phyloP scores from a whole-genome alignment of 495 filamentous ascomycete species.

The Neurospora sp. region DNA sequence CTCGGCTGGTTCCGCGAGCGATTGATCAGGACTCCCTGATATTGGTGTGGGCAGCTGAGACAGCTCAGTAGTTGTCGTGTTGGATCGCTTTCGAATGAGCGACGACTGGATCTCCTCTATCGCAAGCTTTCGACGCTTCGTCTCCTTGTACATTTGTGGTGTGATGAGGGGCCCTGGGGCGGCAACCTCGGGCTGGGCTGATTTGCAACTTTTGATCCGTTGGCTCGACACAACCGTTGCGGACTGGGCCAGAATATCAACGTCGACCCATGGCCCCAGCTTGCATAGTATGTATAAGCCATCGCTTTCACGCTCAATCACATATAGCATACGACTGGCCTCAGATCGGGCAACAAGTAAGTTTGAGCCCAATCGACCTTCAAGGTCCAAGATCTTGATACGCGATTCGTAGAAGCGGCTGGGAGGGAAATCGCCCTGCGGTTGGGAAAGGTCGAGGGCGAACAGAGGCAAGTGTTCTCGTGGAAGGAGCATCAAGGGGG shows the following conservation, averaged over 20 bases:
- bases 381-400: slow-evolving; percentile 52
- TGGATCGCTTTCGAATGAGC: slow-evolving; percentile 16
- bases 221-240: slow-evolving; percentile 31
- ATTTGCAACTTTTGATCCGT: slow-evolving; percentile 9
- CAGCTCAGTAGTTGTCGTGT: slow-evolving; percentile 25
- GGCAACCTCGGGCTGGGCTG: slow-evolving; percentile 1
- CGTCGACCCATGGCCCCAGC: slow-evolving; percentile 54
- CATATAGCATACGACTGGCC: slow-evolving; percentile 49
- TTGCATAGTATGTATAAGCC: slow-evolving; percentile 64
- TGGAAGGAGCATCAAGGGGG: slow-evolving; percentile 51
- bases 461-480: slow-evolving; percentile 50
- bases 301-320: slow-evolving; percentile 57
- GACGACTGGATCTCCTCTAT: slow-evolving; percentile 41
- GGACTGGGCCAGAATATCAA: slow-evolving; percentile 33
- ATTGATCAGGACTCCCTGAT: background rate
- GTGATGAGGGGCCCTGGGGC: slow-evolving; percentile 20
- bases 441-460: slow-evolving; percentile 46
- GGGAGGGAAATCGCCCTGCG: slow-evolving; percentile 39
- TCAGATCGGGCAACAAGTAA: slow-evolving; percentile 60
- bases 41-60: slow-evolving; percentile 2
- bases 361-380: slow-evolving; percentile 40
- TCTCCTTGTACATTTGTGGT: slow-evolving; percentile 29
- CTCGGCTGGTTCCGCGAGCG: background rate
- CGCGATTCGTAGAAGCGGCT: slow-evolving; percentile 48
- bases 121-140: slow-evolving; percentile 38